phyloP scores from a whole-genome alignment of 2,329 filamentous ascomycete genomes.

The Blumeria graminis region DNA sequence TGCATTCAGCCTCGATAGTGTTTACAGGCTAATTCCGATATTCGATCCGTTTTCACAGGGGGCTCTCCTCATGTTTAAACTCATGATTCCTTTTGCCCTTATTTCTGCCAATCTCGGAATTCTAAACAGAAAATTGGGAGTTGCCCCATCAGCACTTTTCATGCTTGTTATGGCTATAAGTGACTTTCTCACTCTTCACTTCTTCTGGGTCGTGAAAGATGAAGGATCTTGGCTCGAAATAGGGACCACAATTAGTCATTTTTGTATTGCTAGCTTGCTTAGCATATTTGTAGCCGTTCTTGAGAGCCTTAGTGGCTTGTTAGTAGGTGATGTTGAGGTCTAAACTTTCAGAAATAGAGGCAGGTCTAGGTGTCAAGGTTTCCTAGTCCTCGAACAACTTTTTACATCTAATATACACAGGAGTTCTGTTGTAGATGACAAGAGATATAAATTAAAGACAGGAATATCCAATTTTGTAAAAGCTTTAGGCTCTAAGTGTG shows the following conservation, averaged over 20 bases:
- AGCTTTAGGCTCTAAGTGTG: too few species aligned
- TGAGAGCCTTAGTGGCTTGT: constrained; percentile 63
- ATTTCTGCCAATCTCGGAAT: constrained; percentile 89
- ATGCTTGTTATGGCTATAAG: constrained; percentile 84
- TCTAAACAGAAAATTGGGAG: constrained; percentile 58
- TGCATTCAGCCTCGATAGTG: constrained; percentile 79
- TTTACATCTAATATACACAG: too few species aligned
- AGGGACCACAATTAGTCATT: constrained; percentile 87
- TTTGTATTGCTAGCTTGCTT: constrained; percentile 70
- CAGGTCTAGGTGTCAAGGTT: too few species aligned
- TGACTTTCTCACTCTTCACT: constrained; percentile 79
- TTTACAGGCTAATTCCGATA: constrained; percentile 64
- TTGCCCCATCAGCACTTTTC: constrained; percentile 73
- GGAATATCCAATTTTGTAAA: too few species aligned
- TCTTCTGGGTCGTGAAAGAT: constrained; percentile 94
- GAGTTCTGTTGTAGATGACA: too few species aligned
- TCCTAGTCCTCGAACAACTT: too few species aligned
- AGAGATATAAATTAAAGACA: too few species aligned
- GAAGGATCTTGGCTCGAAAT: constrained; percentile 97
- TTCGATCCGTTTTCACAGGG: constrained; percentile 88
- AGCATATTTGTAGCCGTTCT: constrained; percentile 78
- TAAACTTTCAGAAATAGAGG: too few species aligned
- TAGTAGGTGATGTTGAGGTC: constrained; percentile 61
- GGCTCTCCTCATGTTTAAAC: constrained; percentile 63
- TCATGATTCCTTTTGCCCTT: constrained; percentile 80